Conservation (phyloP, 2,329 filamentous ascomycete species). For the Monosporascus sp. region DNA sequence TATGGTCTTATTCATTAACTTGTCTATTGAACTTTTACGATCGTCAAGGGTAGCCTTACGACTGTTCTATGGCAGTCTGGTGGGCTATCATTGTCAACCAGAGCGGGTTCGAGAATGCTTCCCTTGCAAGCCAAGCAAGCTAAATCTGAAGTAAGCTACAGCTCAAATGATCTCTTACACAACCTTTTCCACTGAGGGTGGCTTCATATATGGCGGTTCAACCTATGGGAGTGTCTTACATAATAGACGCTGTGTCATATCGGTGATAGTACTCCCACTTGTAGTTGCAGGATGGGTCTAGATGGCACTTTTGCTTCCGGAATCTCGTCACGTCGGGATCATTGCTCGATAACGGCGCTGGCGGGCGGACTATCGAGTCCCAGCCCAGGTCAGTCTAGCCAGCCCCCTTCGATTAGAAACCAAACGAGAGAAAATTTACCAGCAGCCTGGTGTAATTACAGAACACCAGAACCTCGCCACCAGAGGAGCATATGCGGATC, state of each 20-base stretch:
- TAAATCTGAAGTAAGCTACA: not conserved
- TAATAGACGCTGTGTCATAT: not conserved
- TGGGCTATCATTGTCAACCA: too few relatives aligned
- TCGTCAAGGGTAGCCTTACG: too few relatives aligned
- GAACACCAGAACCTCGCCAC: constrained; percentile 19
- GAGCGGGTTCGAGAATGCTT: too few relatives aligned
- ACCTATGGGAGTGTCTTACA: not conserved
- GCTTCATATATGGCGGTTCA: not conserved
- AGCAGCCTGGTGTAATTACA: constrained; percentile 10
- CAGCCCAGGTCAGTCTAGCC: not conserved
- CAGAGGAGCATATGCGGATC: constrained; percentile 34
- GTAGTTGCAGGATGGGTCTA: not conserved
- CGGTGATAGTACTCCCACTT: not conserved
- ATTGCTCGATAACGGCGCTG: not conserved
- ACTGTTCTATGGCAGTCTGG: too few relatives aligned
- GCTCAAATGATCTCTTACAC: not conserved
- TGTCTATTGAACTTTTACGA: too few relatives aligned
- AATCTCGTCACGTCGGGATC: not conserved
- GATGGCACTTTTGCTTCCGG: not conserved
- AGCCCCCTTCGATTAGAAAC: not conserved
- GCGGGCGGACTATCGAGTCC: not conserved
- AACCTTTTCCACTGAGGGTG: not conserved
- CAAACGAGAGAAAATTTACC: not conserved
- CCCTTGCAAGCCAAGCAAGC: too few relatives aligned
- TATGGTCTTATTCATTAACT: too few relatives aligned